Percentiles rank a stretch among this genome's conserved stretches.
Conservation (phyloP, 495 filamentous ascomycete genomes). For the Friedmanniomyces endolithicus region DNA sequence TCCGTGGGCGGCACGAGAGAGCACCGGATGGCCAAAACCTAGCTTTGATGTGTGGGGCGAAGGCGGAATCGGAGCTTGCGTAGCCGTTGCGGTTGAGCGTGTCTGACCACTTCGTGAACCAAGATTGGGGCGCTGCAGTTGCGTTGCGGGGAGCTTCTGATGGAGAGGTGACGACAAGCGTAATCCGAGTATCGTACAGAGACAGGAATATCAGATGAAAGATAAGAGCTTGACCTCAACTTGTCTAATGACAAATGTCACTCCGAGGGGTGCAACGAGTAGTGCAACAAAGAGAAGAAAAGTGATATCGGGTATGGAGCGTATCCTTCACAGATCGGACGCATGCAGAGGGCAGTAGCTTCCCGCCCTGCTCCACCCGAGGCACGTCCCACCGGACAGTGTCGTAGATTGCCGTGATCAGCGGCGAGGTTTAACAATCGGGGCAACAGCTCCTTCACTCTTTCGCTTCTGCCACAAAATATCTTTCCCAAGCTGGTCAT, state of each 20-base stretch:
- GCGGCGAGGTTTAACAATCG: no score
- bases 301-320: not conserved
- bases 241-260: slow-evolving; percentile 17
- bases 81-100: not conserved
- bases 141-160: not conserved
- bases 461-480: no score
- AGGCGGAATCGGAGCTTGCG: no score
- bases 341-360: no score
- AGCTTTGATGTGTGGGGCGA: no score
- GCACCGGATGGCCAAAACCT: not conserved
- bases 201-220: not conserved
- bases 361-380: no score
- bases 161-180: not conserved
- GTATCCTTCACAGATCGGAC: no score
- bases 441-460: no score
- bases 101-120: not conserved
- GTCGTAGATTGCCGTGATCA: no score
- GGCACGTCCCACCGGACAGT: no score
- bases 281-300: not conserved
- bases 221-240: slow-evolving; percentile 7
- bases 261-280: not conserved
- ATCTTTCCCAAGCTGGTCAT: no score
- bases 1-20: not conserved
- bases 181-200: no score
- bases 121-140: not conserved